Evolutionary conservation across 2,329 filamentous ascomycete genomes (phyloP), one percentile per base, ranked within the genome.

Genomic region (Aspergillus candidus): DNA sequence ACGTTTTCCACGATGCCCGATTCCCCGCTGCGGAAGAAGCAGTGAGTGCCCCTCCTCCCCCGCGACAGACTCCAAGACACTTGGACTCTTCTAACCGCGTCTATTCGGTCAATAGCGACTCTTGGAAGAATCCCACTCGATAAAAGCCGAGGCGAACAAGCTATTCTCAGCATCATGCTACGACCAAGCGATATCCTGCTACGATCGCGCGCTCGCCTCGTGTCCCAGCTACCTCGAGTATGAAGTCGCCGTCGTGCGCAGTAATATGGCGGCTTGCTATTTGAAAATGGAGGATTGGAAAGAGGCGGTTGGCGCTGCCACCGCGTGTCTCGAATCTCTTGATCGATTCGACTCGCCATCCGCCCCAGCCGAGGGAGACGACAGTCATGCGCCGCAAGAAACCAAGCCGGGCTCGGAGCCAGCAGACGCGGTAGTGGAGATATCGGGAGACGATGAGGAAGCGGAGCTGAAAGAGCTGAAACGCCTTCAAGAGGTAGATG

Each of bases 181-280:
- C 67, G 78, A 83, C 44, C 81, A 84, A 50, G 91, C 91, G 33
- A 83, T 97, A 50, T 78, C 82, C 53, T 84, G 79, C 48, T 97
- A 97, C 69, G 84, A 89, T 58, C 80, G 84, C 53, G 90, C 93
- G 15, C 74, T 94, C 3, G 75, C 80, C 11, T 78, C 82, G 6
- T 90, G 88, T 58, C 91, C 91, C 2, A 83, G 80, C 52, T 94
- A 94, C 62, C 78, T 94, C 18, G 82, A 91, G 62, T 95, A 88
- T 69, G 88, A 95, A 55, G 75, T 91, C 50, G 88, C 90, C 18
- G 87, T 97, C 8, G 74, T 97, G 5, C 81, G 84, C 47, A 89
- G 86, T 62, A 97, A 97, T 70, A 84, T 96, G 53, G 79, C 91
- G 2, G 91, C 90, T 8, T 95, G 89, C 61, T 81, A 95, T 57